Base-by-base conservation (phyloP, 2,329 filamentous ascomycete species). In the Conoideocrella luteorostrata region DNA sequence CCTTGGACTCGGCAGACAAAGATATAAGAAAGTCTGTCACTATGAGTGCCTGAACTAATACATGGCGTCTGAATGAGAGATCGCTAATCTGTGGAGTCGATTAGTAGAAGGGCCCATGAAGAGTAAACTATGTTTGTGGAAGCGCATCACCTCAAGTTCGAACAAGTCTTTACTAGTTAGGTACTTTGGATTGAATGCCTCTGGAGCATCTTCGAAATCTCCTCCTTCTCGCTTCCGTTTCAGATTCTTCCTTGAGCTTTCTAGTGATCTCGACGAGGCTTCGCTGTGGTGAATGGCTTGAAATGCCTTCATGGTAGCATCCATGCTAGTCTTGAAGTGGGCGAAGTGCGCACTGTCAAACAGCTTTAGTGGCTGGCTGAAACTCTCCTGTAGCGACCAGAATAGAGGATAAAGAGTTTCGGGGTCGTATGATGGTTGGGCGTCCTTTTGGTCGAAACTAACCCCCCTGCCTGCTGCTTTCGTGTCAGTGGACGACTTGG, bases 101-200 rank as follows among this genome's bases (percentile, higher is more conserved):
- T 41, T 30, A 33, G 43, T 24, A 28, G 29, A 32, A 18, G 13
- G 21, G 22, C 26, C 12, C 15, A 30, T 4, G 7, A 22, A 7
- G 18, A 4, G 3, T 32, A 12, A 21, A 4, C 10, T n/a, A 13
- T 23, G 21, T 32, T 43, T 23, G n/a, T 18, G n/a, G 20, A 6
- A 32, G 3, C 21, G 38, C 68, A 47, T 72, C n/a, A 88, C 86
- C 76, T 98, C 93, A 36, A 98, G 78, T 56, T 94, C 88, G 63
- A 99, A 99, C 2, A 99, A 72, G 61, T 98, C 94, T 51, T 86
- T 79, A 62, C 90, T 97, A n/a, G 93, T 99, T 15, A 99, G 76
- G 61, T 98, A 99, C 60, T 97, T 98, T 2, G 94, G 91, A 56
- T 98, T 98, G 67, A 95, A 97, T 20, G 60, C 53, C 42, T 62